Base-by-base conservation (phyloP, 2,329 filamentous ascomycete genomes). In the Beauveria scarabaeidicola region DNA sequence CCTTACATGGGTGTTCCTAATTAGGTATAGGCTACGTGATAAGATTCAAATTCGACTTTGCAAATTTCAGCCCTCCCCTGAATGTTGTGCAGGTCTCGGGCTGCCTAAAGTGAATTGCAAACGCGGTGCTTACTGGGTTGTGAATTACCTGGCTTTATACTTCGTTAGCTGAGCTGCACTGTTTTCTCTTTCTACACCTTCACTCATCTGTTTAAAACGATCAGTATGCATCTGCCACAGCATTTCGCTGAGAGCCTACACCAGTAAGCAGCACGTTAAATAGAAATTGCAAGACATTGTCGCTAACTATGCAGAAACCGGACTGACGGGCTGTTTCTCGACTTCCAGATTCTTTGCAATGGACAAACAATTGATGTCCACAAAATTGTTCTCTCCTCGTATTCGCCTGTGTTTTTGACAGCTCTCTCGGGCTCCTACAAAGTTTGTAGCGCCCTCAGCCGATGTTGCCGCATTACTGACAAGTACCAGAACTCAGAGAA, bases 221-320 rank as follows among this genome's bases (percentile, higher is more conserved):
- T 36, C 11, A 15, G 13, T 0, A 36, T 15, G 11, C 0, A 0
- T 36, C 13, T 36, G 32, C 32, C 32, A 3, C 2, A 1, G 2
- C 0, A 3, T 36, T 36, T 36, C 32, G 5, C 2, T 5, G 2
- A 36, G 11, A 13, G 29, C 9, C 51, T 53, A 19, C 15, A 15
- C 1, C 15, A 32, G 51, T 43, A 29, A 19, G 51, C 21, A 13
- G 21, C 2, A 4, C 10, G 0, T 23, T 13, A 3, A 21, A 13
- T 1, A 5, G 1, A 11, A 36, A 5, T 2, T 2, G 3, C 7
- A 19, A n/a, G 47, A 1, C 9, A 8, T 0, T n/a, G 3, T 0
- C 11, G 21, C 11, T 46, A 7, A 32, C 3, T 8, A 1, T 9
- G 5, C 17, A 54, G 52, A 38, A 36, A 21, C 2, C 3, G 3